A percentile compares a stretch with the other conserved stretches of the same genome.
Conservation (phyloP, 1,284 basidiomycete species). For the Tylopilus sp. region DNA sequence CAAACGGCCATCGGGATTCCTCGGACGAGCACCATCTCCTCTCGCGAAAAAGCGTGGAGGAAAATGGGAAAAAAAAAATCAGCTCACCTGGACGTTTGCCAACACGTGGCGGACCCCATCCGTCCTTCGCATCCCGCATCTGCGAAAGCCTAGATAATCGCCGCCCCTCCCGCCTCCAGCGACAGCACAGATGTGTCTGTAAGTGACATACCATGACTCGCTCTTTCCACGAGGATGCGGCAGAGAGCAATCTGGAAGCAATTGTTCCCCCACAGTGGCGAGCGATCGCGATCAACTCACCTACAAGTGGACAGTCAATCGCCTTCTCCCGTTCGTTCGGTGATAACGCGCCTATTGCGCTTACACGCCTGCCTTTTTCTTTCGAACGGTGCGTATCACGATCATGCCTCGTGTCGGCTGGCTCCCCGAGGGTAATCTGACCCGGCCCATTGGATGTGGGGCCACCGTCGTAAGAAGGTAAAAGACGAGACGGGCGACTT, state of each 20-base stretch:
- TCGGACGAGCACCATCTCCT: slow-evolving; percentile 7
- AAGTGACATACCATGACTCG: slow-evolving; percentile 2
- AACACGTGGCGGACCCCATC: slow-evolving; percentile 14
- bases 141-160: slow-evolving; percentile 3
- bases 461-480: not conserved
- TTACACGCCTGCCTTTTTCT: slow-evolving; percentile 6
- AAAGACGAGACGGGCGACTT: slow-evolving; percentile 18
- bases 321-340: slow-evolving; percentile 12
- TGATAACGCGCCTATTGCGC: slow-evolving; percentile 16
- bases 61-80: not conserved
- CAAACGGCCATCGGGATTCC: slow-evolving; percentile 17
- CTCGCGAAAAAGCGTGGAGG: slow-evolving; percentile 2
- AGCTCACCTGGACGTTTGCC: not conserved
- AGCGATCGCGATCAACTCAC: slow-evolving; percentile 14
- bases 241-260: slow-evolving; percentile 19
- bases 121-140: slow-evolving; percentile 2
- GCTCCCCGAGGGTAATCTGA: slow-evolving; percentile 8
- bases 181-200: not conserved
- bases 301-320: slow-evolving; percentile 17
- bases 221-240: not conserved
- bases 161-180: not conserved
- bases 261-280: slow-evolving; percentile 3
- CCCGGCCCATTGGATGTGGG: slow-evolving; percentile 8
- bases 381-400: not conserved
- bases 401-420: slow-evolving; percentile 17